A percentile compares a stretch with the other conserved stretches of the same genome.
These are phyloP conservation scores for Rhododendron griersonianum DNA, from an alignment of 148 eudicot genomes.

Conservation along the genomic window DNA sequence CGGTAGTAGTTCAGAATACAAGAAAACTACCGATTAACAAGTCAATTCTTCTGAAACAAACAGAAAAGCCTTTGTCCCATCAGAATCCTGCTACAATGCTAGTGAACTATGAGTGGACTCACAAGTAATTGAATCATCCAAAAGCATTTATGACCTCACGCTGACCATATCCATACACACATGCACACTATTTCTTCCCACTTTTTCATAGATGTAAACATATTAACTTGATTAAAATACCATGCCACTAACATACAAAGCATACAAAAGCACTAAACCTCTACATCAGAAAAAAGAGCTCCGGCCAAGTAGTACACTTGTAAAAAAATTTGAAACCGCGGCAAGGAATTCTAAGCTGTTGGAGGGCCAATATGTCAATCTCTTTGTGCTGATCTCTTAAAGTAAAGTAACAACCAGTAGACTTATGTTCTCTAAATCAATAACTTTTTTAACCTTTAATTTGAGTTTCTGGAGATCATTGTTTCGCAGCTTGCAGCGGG, in stretches of 20 bases:
- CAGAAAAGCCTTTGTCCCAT: background rate
- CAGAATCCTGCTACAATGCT: background rate
- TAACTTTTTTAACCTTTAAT: background rate
- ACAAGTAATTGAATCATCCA: background rate
- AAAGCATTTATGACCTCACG: background rate
- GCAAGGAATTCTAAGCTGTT: background rate
- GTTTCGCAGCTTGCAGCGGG: background rate
- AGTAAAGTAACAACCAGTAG: background rate
- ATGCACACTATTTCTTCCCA: background rate
- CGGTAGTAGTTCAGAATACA: background rate
- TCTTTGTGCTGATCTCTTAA: background rate
- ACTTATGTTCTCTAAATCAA: background rate
- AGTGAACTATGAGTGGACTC: background rate
- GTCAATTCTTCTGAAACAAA: background rate
- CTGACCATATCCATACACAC: background rate
- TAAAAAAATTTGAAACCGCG: background rate
- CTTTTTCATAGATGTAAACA: background rate
- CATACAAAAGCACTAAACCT: background rate
- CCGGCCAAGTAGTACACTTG: background rate
- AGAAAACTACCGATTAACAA: background rate
- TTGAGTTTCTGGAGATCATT: background rate
- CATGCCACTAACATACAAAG: background rate
- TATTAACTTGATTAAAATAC: background rate
- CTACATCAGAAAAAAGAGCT: background rate
- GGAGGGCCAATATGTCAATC: background rate